phyloP scores from a whole-genome alignment of 2,329 filamentous ascomycete species.

The Helotiales sp. region DNA sequence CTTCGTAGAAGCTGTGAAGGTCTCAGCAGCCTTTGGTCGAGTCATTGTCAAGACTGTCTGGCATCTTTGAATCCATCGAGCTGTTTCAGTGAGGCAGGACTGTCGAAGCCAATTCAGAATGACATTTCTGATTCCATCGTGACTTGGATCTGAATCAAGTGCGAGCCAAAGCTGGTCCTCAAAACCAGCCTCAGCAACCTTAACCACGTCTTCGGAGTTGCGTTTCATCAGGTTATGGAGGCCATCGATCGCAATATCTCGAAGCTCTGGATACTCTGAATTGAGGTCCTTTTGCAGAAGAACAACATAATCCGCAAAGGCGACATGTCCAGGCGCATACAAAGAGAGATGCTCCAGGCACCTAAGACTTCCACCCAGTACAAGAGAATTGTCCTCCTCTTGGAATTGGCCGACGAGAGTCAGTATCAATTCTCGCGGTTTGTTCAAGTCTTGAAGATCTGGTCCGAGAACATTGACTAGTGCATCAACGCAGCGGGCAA shows the following conservation, averaged over 20 bases:
- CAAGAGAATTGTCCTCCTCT: conserved; percentile 66
- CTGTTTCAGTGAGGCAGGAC: conserved; percentile 77
- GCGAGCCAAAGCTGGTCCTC: conserved; percentile 92
- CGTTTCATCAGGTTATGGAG: conserved; percentile 95
- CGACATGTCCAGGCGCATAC: conserved; percentile 85
- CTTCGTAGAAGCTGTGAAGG: conserved; percentile 45
- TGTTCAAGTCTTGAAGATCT: conserved; percentile 88
- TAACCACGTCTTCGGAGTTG: conserved; percentile 79
- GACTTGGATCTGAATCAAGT: conserved; percentile 73
- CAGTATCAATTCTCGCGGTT: conserved; percentile 89
- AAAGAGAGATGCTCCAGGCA: conserved; percentile 90
- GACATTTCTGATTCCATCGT: conserved; percentile 81
- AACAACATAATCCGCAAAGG: conserved; percentile 81
- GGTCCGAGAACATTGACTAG: conserved; percentile 94
- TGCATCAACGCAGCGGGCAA: conserved; percentile 89
- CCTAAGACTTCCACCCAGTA: conserved; percentile 74
- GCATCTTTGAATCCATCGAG: conserved; percentile 83
- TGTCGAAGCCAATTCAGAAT: conserved; percentile 93
- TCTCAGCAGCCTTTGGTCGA: conserved; percentile 61
- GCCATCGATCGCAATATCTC: conserved; percentile 81
- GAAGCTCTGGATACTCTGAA: conserved; percentile 66
- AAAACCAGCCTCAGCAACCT: conserved; percentile 72
- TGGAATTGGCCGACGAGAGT: conserved; percentile 83
- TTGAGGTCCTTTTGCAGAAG: conserved; percentile 76
- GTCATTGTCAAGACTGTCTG: conserved; percentile 90